Evolutionary conservation across 257 asterid species (phyloP).

Genomic region (Primulina eburnea): DNA sequence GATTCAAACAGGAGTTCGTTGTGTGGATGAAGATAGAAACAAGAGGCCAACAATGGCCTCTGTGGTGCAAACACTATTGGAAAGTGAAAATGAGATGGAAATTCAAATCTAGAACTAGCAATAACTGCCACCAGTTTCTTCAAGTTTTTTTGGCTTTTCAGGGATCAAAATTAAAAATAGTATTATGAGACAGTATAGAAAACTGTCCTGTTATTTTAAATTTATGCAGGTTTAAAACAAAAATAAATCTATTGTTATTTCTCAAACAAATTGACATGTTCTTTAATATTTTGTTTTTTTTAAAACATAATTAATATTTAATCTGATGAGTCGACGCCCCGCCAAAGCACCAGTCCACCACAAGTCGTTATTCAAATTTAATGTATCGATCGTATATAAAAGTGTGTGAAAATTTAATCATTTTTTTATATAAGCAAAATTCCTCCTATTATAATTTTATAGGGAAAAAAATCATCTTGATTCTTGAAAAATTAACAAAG

Average conservation of each 20-base stretch:
- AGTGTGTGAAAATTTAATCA: no score
- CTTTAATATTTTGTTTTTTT: no score
- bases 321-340: neutral
- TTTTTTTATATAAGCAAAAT: no score
- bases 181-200: neutral
- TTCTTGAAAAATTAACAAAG: no score
- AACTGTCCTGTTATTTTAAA: neutral
- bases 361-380: neutral
- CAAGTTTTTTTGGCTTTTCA: neutral
- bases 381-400: no score
- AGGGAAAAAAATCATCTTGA: no score
- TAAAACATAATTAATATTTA: no score
- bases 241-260: neutral
- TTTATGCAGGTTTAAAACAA: neutral
- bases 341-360: neutral
- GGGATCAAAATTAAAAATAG: neutral
- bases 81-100: conserved; percentile 35
- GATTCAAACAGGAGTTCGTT: conserved; percentile 43
- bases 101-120: neutral
- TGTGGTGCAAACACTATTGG: conserved; percentile 51
- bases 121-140: neutral
- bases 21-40: conserved; percentile 62
- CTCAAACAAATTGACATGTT: neutral
- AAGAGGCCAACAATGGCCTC: conserved; percentile 69
- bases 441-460: no score